Base-by-base conservation (phyloP, 306 rosid species). In the Ziziphus jujuba region DNA sequence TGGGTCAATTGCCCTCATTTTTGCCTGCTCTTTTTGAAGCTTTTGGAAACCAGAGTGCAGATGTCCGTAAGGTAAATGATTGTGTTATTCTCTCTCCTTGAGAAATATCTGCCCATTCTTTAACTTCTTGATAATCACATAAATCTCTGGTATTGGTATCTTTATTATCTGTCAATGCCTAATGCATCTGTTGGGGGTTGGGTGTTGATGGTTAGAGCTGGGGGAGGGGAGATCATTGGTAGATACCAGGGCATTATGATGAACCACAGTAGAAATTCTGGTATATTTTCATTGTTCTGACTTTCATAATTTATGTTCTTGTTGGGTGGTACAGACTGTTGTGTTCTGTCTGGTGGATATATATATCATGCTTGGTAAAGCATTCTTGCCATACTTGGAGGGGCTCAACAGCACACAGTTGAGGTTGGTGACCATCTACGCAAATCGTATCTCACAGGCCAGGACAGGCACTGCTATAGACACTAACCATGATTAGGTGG, bases 301-400 rank as follows among this genome's bases (percentile, higher is more conserved):
- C 25, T 34, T 40, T 70, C 56, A 40, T 21, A 55, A 40, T 13
- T 31, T 21, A 25, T 71, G 25, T 25, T 67, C 28, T 2, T 74
- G 67, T 71, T 79, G 72, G 71, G 70, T 72, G 81, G 59, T 73
- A 70, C 99, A 95, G 99, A 95, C 99, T 14, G 99, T 95, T 60
- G 99, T 95, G 63, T 95, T 95, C 89, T 95, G 97, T 82, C 84
- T 90, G 6, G 99, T 95, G 81, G 99, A 95, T 75, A 85, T 95
- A 61, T 95, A 95, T 73, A 95, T 95, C 65, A 88, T 95, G 96
- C 99, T 95, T 43, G 99, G 99, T 80, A 90, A 87, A 81, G 83
- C 95, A 60, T 95, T 95, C 85, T 77, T 88, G 81, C 99, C 99
- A 19, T 85, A 85, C 85, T 82, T 95, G 85, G 91, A 90, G 85